Percentiles rank a stretch among this genome's conserved stretches.
Evolutionary conservation across 2,329 filamentous ascomycete genomes (phyloP).

Genomic region (Trichoderma simmonsii): DNA sequence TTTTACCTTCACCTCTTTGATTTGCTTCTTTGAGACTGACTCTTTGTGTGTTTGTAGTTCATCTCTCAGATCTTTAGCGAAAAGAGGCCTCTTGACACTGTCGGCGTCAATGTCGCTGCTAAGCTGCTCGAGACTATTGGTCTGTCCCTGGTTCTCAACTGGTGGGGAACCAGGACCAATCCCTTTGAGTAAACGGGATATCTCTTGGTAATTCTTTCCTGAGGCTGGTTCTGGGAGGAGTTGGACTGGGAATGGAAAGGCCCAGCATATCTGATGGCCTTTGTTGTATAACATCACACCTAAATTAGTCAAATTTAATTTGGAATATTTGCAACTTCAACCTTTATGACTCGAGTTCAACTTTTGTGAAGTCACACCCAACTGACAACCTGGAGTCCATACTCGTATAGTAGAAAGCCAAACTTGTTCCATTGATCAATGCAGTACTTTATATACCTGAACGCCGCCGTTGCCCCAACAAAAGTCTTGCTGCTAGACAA

Average conservation of each 20-base stretch:
- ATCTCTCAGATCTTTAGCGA: constrained; percentile 83
- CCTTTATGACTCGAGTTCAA: background rate
- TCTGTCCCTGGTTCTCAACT: constrained; percentile 87
- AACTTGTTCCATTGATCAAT: constrained; percentile 27
- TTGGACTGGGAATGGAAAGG: background rate
- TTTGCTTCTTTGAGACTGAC: background rate
- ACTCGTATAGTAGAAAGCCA: background rate
- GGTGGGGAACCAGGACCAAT: constrained; percentile 95
- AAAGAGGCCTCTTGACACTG: constrained; percentile 86
- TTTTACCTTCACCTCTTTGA: background rate
- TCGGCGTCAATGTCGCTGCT: constrained; percentile 78
- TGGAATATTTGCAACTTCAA: background rate
- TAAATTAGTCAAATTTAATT: constrained; percentile 1
- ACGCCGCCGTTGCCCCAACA: constrained; percentile 38
- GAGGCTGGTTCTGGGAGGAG: background rate
- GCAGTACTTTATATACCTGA: constrained; percentile 30
- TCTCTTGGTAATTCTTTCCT: background rate
- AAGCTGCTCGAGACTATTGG: constrained; percentile 92
- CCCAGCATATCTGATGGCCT: background rate
- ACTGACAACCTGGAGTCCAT: background rate
- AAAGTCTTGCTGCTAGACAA: constrained; percentile 27
- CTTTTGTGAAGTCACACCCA: too few species aligned
- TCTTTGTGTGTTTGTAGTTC: constrained; percentile 53
- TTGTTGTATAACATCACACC: constrained; percentile 9
- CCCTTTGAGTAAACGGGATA: constrained; percentile 69